phyloP scores from a whole-genome alignment of 2,329 filamentous ascomycete genomes.

The Akanthomyces uredinophilus region DNA sequence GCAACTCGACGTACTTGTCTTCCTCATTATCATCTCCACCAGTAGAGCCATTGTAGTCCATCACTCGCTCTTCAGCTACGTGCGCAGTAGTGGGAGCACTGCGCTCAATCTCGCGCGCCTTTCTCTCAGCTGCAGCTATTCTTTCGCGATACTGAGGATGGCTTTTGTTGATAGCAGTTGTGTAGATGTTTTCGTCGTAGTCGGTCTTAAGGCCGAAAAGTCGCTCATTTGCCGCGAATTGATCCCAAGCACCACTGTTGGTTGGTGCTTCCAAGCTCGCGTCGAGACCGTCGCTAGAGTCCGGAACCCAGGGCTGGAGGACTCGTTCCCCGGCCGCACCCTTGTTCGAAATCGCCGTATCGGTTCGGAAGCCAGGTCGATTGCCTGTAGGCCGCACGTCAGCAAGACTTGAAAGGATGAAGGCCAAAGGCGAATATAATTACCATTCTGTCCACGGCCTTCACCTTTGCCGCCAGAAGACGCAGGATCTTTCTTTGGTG shows the following conservation, averaged over 20 bases:
- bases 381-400: conserved; percentile 47
- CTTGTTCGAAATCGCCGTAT: conserved; percentile 78
- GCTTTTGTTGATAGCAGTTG: conserved; percentile 78
- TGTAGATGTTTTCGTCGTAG: conserved; percentile 94
- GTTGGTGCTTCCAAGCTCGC: conserved; percentile 62
- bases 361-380: conserved; percentile 71
- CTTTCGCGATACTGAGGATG: conserved; percentile 78
- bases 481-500: conserved; percentile 13
- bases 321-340: conserved; percentile 65
- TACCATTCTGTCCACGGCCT: conserved; percentile 34
- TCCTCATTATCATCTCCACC: conserved; percentile 77
- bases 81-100: conserved; percentile 71
- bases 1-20: conserved; percentile 62
- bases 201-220: conserved; percentile 84
- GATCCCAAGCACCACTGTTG: conserved; percentile 68
- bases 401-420: conserved; percentile 8
- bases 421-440: conserved; percentile 6
- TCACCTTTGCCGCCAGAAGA: conserved; percentile 13
- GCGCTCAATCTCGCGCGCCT: conserved; percentile 84
- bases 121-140: conserved; percentile 71
- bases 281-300: conserved; percentile 55
- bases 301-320: conserved; percentile 78
- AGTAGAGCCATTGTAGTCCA: conserved; percentile 60
- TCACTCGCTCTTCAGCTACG: conserved; percentile 81
- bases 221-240: conserved; percentile 85